phyloP scores from a whole-genome alignment of 169 alveolate species.

The Perkinsus olseni region DNA sequence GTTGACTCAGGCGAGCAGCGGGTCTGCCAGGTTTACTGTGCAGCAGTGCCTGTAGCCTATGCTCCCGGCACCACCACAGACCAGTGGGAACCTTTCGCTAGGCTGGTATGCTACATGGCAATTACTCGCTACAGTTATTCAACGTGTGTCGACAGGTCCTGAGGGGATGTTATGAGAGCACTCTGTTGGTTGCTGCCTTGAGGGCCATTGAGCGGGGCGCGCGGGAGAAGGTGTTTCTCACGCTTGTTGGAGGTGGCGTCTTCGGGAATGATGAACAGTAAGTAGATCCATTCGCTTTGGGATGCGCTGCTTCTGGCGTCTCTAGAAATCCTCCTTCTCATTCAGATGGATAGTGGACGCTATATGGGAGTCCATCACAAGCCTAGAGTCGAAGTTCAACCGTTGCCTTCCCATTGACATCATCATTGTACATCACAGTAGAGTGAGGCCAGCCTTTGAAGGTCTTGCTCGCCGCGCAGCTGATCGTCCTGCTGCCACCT shows the following conservation, averaged over 20 bases:
- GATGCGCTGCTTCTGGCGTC: too few relatives aligned
- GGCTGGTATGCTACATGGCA: neutral
- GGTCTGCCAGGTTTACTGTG: neutral
- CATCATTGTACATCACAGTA: neutral
- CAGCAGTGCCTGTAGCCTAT: neutral
- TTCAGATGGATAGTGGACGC: neutral
- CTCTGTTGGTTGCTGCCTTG: neutral
- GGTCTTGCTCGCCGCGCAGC: neutral
- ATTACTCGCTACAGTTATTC: too few relatives aligned
- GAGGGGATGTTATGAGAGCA: neutral
- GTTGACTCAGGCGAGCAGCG: neutral
- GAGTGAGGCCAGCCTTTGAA: neutral
- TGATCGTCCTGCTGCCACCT: neutral
- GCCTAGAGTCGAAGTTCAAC: neutral
- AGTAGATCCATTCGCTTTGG: neutral
- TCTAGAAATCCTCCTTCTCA: neutral
- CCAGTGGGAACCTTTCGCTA: neutral
- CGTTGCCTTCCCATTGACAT: neutral
- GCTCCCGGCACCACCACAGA: neutral
- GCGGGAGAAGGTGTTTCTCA: neutral
- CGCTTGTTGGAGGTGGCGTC: neutral
- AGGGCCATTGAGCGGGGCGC: neutral
- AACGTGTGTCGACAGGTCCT: neutral
- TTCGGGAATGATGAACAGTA: neutral
- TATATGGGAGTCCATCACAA: neutral